Percentiles rank a stretch among this genome's conserved stretches.
Conservation (phyloP, 1,284 basidiomycete genomes). For the Apiotrichum laibachii region DNA sequence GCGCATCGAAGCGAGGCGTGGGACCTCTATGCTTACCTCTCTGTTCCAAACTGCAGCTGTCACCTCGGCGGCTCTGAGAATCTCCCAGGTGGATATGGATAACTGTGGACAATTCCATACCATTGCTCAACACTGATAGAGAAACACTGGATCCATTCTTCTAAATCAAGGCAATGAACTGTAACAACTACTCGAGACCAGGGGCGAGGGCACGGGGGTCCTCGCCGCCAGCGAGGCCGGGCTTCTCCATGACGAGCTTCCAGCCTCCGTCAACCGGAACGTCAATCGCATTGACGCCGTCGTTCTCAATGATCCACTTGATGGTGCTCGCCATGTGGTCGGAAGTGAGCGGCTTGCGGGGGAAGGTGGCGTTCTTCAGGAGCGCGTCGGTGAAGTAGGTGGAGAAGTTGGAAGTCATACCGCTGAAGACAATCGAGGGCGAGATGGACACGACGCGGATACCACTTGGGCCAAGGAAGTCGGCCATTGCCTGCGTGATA, state of each 20-base stretch:
- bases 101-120: no score
- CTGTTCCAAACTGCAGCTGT: no score
- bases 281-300: conserved; percentile 42
- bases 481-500: conserved; percentile 40
- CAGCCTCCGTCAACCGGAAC: conserved; percentile 45
- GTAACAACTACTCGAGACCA: conserved; percentile 34
- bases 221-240: conserved; percentile 28
- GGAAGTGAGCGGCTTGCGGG: conserved; percentile 35
- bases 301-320: conserved; percentile 42
- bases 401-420: conserved; percentile 38
- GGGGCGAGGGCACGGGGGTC: conserved; percentile 40
- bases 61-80: no score
- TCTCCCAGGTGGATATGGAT: no score
- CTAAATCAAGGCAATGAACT: not conserved
- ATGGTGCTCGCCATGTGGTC: conserved; percentile 38
- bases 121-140: not conserved
- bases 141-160: not conserved
- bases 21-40: no score
- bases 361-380: conserved; percentile 41
- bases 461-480: conserved; percentile 44
- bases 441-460: conserved; percentile 45
- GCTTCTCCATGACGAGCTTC: conserved; percentile 37
- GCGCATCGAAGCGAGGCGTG: no score
- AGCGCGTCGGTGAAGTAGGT: conserved; percentile 39
- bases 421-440: conserved; percentile 44